phyloP scores from a whole-genome alignment of 495 filamentous ascomycete genomes.

The Aspergillus wentii region DNA sequence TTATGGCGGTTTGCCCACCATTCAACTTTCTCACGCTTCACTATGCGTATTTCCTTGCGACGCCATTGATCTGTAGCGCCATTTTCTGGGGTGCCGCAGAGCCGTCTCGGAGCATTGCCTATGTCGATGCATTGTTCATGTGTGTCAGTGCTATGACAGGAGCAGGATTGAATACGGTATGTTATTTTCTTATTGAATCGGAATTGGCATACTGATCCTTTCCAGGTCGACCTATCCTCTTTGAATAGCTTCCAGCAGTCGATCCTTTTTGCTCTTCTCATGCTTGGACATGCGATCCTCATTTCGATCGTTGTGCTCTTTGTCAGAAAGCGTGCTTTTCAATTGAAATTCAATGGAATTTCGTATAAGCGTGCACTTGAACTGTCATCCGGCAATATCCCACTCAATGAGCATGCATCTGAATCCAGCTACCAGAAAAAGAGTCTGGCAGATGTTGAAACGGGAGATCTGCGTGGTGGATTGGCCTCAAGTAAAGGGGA shows the following conservation, averaged over 20 bases:
- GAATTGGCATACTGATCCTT: constrained; percentile 6
- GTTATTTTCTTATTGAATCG: constrained; percentile 10
- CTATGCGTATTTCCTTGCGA: constrained; percentile 71
- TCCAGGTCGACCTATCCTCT: constrained; percentile 54
- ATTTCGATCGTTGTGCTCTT: constrained; percentile 40
- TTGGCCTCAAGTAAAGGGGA: not conserved
- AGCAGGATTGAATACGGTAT: constrained; percentile 67
- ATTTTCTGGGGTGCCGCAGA: constrained; percentile 71
- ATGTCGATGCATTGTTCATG: constrained; percentile 72
- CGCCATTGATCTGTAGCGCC: constrained; percentile 58
- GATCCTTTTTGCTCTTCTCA: constrained; percentile 66
- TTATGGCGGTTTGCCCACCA: constrained; percentile 31
- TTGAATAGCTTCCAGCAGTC: constrained; percentile 78
- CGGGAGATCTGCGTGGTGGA: not conserved
- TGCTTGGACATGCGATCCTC: constrained; percentile 60
- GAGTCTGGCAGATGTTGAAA: not conserved
- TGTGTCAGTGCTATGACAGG: constrained; percentile 76
- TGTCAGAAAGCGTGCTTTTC: constrained; percentile 66
- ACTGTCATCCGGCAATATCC: constrained; percentile 7
- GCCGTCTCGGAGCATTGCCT: constrained; percentile 57
- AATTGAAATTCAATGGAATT: constrained; percentile 57
- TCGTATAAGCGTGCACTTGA: constrained; percentile 36
- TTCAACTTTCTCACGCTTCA: constrained; percentile 76
- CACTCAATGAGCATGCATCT: not conserved
- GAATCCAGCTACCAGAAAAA: not conserved